Base-by-base conservation (phyloP, 441 rosid species). In the Croton setiger region DNA sequence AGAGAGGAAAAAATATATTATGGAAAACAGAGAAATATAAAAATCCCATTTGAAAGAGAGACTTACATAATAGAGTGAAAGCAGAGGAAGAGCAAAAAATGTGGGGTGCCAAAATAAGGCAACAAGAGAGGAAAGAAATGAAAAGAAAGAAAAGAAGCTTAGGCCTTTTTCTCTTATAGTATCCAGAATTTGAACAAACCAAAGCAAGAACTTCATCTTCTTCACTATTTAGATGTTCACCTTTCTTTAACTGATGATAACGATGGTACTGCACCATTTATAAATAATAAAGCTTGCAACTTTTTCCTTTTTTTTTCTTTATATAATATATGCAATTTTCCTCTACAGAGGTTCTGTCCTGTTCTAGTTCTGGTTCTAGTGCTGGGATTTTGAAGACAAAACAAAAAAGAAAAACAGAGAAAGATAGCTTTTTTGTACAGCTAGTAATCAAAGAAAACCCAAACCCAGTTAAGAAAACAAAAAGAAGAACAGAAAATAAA, bases 41-140 rank as follows among this genome's bases (percentile, higher is more conserved):
- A 45, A 71, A 67, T 33, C 20, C 21, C 48, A 44, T 11, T 60
- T 33, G 43, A 71, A 61, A 60, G 51, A 63, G 45, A 33, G 15
- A 57, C 88, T 76, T 80, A 88, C 92, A 81, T 61, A 83, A 44
- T 10, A 83, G 80, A 57, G 87, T 85, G 51, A 81, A 55, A 70
- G 82, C 66, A 57, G 80, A 78, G 41, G 86, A 81, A 59, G 84
- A 78, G 73, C 77, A 72, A 49, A 88, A 78, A 71, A 82, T 72
- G 65, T 78, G 78, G 76, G 89, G 86, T 36, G 80, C 79, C 72
- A 88, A 62, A 31, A 93, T 66, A 71, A 93, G 79, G 75, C 75
- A 70, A 76, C 84, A 90, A 64, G 87, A 88, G 55, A 93, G 79
- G 47, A 90, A 49, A 17, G 88, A 84, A 57, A 93, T 84, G n/a